Evolutionary conservation across 1,139 yeast genomes (phyloP).

Genomic region (Zygosaccharomyces sapae): DNA sequence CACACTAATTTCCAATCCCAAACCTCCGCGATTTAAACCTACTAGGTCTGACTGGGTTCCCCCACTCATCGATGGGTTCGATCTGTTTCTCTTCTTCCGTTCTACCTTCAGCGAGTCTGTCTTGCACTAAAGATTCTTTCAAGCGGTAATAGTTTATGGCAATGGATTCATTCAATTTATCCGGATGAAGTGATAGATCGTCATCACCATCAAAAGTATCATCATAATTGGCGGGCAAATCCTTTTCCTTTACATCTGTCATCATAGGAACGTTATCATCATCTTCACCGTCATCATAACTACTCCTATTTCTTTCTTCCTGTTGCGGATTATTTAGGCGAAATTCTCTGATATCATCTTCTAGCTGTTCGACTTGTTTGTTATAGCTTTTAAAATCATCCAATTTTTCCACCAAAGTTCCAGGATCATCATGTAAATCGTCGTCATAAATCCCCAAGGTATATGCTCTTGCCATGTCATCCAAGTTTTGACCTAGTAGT

Average conservation of each 20-base stretch:
- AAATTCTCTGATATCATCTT: slow-evolving; percentile 31
- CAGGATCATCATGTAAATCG: slow-evolving; percentile 50
- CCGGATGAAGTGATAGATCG: slow-evolving; percentile 37
- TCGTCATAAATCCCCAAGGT: slow-evolving; percentile 57
- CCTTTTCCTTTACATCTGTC: slow-evolving; percentile 41
- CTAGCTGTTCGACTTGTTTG: slow-evolving; percentile 43
- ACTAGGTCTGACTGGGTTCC: slow-evolving; percentile 56
- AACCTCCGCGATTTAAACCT: slow-evolving; percentile 59
- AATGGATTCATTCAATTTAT: slow-evolving; percentile 44
- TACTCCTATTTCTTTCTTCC: too few relatives aligned
- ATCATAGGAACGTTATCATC: slow-evolving; percentile 33
- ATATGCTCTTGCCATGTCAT: slow-evolving; percentile 60
- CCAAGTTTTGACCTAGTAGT: slow-evolving; percentile 44
- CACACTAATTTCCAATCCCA: slow-evolving; percentile 21
- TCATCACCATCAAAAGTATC: slow-evolving; percentile 35
- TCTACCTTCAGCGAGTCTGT: neutral
- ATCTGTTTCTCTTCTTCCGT: slow-evolving; percentile 49
- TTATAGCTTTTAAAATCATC: slow-evolving; percentile 56
- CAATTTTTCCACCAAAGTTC: slow-evolving; percentile 52
- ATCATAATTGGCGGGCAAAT: slow-evolving; percentile 36
- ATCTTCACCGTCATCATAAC: slow-evolving; percentile 25
- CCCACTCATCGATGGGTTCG: slow-evolving; percentile 70
- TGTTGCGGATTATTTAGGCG: slow-evolving; percentile 24
- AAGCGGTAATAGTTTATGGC: slow-evolving; percentile 54
- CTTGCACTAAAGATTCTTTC: slow-evolving; percentile 41